phyloP scores from a whole-genome alignment of 331 rosid species.

The Pyrus hybrid region DNA sequence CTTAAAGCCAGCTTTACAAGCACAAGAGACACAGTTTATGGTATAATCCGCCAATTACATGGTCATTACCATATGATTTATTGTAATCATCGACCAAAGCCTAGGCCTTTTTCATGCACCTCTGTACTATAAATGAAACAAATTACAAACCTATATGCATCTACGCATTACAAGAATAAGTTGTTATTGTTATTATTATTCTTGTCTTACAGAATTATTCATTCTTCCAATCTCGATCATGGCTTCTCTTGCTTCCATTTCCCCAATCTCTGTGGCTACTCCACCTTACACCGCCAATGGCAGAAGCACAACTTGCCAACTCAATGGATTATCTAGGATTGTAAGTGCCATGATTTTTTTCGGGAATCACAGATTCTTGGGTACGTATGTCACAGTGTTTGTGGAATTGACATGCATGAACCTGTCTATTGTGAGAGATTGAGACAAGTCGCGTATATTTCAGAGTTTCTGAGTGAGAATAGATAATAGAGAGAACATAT shows the following conservation, averaged over 20 bases:
- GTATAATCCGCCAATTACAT: constrained; percentile 24
- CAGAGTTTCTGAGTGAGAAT: no score
- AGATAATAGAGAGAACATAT: no score
- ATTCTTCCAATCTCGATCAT: neutral
- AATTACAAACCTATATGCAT: neutral
- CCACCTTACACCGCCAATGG: constrained; percentile 15
- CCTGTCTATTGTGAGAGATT: no score
- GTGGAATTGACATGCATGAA: no score
- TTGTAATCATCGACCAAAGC: constrained; percentile 17
- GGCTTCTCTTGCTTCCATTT: constrained; percentile 36
- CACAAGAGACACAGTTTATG: constrained; percentile 6
- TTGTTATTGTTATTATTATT: neutral
- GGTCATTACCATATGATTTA: neutral
- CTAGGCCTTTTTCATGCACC: neutral
- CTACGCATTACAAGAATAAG: neutral
- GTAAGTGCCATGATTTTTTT: neutral
- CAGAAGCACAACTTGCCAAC: constrained; percentile 19
- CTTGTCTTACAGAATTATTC: neutral
- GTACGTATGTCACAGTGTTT: no score
- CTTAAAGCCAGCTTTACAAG: neutral
- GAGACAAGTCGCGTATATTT: fast-evolving
- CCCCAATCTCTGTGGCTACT: constrained; percentile 20
- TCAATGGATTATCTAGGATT: constrained; percentile 9
- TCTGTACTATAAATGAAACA: constrained; percentile 4
- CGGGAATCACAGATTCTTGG: no score